Base-by-base conservation (phyloP, 129 eudicot genomes). In the Centrapalus pauciflorus region DNA sequence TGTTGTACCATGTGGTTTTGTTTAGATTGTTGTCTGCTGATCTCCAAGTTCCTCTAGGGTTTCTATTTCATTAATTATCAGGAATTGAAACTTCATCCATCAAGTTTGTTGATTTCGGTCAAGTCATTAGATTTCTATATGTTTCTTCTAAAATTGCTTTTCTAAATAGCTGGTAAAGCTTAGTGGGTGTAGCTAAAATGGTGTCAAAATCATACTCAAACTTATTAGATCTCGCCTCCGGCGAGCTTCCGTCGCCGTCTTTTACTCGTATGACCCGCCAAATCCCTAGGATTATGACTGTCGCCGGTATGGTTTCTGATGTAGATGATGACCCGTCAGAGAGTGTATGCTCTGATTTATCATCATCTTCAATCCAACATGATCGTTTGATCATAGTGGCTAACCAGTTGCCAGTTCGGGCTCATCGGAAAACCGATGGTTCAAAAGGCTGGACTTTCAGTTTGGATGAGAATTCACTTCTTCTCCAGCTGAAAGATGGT, bases 191-290 rank as follows among this genome's bases (percentile, higher is more conserved):
- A n/a, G n/a, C 13, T 35, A 35, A 71, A 61, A 86, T 86, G 89
- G 82, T 87, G 56, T 87, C 95, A 26, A 76, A 77, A 76, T 87
- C 90, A 74, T 87, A 87, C 50, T 84, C 85, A 26, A 87, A 87
- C 28, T 75, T 87, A 45, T 51, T 71, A 69, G 90, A 87, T 72
- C 90, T 84, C 20, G 88, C 80, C 72, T 66, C 87, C 25, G 95
- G 89, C 14, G 95, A 87, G 37, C 69, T 59, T 46, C 82, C 87
- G 12, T 73, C 85, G 33, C 83, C 82, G 52, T 73, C 88, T 4
- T 79, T 79, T 48, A 66, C 71, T 49, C 78, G 81, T 20, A 78
- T 87, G 87, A 64, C 74, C 50, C 79, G 77, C 17, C 74, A 77
- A 51, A 64, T 83, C 35, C 95, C 95, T 1, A 84, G 89, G 25